Base-by-base conservation (phyloP, 441 rosid species). In the Populus tomentosa region DNA sequence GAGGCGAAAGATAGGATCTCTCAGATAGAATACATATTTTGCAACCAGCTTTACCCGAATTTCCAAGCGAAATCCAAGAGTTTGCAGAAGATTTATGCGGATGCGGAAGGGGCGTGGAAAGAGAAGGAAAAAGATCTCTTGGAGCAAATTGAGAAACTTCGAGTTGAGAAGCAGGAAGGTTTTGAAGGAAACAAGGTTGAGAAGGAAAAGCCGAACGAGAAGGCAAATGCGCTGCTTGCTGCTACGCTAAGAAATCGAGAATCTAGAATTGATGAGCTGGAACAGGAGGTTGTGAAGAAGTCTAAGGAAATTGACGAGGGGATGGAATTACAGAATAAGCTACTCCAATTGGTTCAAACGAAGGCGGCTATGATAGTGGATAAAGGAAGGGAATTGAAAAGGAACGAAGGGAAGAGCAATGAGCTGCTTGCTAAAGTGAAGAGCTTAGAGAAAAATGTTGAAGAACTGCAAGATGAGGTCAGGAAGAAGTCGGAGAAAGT, bases 1-100 rank as follows among this genome's bases (percentile, higher is more conserved):
- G 98, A 96, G 85, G 92, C 98, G 1, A 96, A 91, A 75, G 99
- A 92, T 69, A 81, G 89, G 75, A 92, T 96, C 69, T 89, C 97
- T 56, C 98, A 94, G 87, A 92, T 96, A 32, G 99, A 94, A 82
- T 89, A 90, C 79, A 88, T 96, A 11, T 96, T 92, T 78, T 96
- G 97, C 85, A 86, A 88, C 78, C 98, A 94, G 88, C 85, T 96
- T n/a, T 96, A 84, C 84, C 97, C 97, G 28, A 85, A 83, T 59
- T 86, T 94, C 77, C 94, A 88, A 79, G 80, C 89, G 11, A 91
- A 80, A 72, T 81, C 87, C 65, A 89, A 84, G 87, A 79, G 81
- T 75, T 79, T 91, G 66, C 88, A 86, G 75, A 87, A 86, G 16
- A 80, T 89, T 71, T 88, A 81, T 76, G 64, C 85, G 7, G 92